phyloP scores from a whole-genome alignment of 306 rosid genomes.

The Pyrus pyrifolia region DNA sequence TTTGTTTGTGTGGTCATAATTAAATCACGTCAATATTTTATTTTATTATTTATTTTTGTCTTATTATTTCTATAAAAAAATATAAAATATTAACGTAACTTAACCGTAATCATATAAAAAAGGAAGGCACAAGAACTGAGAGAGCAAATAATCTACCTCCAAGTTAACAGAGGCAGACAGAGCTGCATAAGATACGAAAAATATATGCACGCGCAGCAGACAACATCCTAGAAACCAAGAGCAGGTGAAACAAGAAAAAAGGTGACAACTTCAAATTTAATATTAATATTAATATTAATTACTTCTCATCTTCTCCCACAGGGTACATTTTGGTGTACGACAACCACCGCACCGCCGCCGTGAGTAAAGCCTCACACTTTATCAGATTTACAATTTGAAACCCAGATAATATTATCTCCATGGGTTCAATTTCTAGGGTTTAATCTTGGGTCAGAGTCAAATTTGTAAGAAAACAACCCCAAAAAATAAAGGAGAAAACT shows the following conservation, averaged over 20 bases:
- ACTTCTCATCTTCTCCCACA: constrained; percentile 23
- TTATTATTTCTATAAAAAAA: too few relatives aligned
- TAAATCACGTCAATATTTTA: too few relatives aligned
- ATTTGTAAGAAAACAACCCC: constrained; percentile 8
- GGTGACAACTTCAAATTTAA: background rate
- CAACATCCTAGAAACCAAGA: constrained; percentile 27
- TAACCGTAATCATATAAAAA: too few relatives aligned
- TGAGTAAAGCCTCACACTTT: constrained; percentile 18
- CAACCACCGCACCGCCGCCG: constrained; percentile 32
- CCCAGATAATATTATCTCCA: constrained; percentile 7
- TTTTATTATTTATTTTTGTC: too few relatives aligned
- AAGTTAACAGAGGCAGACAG: constrained; percentile 1
- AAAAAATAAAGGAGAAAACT: constrained; percentile 5
- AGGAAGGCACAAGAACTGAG: too few relatives aligned
- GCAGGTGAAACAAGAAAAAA: background rate
- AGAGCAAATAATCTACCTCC: too few relatives aligned
- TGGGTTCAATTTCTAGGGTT: constrained; percentile 11
- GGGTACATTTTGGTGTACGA: constrained; percentile 28
- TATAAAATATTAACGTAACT: too few relatives aligned
- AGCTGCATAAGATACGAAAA: background rate
- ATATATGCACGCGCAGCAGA: background rate
- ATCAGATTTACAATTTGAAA: constrained; percentile 32
- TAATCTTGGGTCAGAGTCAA: constrained; percentile 32
- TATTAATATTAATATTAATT: constrained; percentile 21
- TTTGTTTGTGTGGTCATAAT: too few relatives aligned